phyloP scores from a whole-genome alignment of 257 asterid species.

The Solanum sejunctum region DNA sequence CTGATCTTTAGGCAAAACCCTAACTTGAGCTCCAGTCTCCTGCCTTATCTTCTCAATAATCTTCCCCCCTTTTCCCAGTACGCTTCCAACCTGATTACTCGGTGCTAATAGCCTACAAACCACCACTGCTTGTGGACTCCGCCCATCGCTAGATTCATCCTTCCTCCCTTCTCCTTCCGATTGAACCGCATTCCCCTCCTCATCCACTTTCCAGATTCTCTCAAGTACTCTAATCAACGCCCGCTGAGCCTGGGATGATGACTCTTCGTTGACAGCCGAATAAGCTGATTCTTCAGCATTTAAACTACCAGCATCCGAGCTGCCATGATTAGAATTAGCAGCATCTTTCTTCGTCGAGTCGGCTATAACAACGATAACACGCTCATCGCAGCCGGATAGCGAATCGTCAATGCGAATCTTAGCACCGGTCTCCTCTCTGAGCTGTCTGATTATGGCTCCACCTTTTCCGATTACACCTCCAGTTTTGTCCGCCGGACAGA shows the following conservation, averaged over 20 bases:
- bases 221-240: slow-evolving; percentile 9
- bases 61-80: slow-evolving; percentile 9
- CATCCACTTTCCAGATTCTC: slow-evolving; percentile 6
- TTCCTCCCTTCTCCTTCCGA: not conserved
- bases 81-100: not conserved
- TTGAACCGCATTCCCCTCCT: not conserved
- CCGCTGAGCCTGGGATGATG: not conserved
- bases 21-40: slow-evolving; percentile 8
- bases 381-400: not conserved
- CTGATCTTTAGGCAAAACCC: slow-evolving; percentile 7
- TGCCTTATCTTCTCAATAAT: slow-evolving; percentile 2
- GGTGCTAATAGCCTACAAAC: slow-evolving; percentile 9
- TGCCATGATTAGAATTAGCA: not conserved
- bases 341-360: not conserved
- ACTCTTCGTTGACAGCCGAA: not conserved
- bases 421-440: slow-evolving; percentile 7
- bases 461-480: slow-evolving; percentile 11
- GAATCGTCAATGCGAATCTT: slow-evolving; percentile 9
- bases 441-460: slow-evolving; percentile 1
- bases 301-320: not conserved
- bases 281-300: not conserved
- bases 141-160: not conserved
- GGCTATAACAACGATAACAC: slow-evolving; percentile 2
- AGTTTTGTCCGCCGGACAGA: slow-evolving; percentile 6
- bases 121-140: slow-evolving; percentile 1